Evolutionary conservation across 2,329 filamentous ascomycete genomes (phyloP).

Genomic region (Samsoniella hepiali): DNA sequence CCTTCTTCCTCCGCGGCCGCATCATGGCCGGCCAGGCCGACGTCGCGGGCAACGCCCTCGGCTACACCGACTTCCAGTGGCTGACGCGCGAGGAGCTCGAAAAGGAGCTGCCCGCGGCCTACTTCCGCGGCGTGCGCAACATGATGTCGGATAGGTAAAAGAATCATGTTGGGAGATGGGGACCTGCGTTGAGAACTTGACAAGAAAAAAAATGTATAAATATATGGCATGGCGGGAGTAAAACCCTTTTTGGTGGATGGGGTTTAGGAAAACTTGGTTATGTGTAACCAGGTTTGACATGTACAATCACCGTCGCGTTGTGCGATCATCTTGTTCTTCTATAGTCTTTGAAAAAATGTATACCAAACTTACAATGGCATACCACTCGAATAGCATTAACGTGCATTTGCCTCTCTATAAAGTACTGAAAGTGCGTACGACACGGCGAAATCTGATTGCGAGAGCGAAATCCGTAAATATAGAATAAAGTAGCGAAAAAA

Average conservation of each 20-base stretch:
- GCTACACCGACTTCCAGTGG: conserved; percentile 85
- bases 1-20: conserved; percentile 92
- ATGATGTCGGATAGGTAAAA: conserved; percentile 76
- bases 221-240: conserved; percentile 3
- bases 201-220: background rate
- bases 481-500: background rate
- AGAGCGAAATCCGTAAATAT: background rate
- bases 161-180: background rate
- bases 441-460: no score
- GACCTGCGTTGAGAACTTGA: background rate
- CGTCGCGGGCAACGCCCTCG: conserved; percentile 66
- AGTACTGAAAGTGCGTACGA: no score
- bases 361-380: background rate
- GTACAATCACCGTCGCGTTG: conserved; percentile 9
- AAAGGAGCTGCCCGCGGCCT: conserved; percentile 60
- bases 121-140: conserved; percentile 73
- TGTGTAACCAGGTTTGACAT: background rate
- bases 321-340: conserved; percentile 1
- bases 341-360: background rate
- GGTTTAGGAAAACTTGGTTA: background rate
- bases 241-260: background rate
- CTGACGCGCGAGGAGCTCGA: conserved; percentile 83
- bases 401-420: background rate
- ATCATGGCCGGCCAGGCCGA: conserved; percentile 97
- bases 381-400: background rate